phyloP scores from a whole-genome alignment of 2,329 filamentous ascomycete species.

The Stachybotrys elegans region DNA sequence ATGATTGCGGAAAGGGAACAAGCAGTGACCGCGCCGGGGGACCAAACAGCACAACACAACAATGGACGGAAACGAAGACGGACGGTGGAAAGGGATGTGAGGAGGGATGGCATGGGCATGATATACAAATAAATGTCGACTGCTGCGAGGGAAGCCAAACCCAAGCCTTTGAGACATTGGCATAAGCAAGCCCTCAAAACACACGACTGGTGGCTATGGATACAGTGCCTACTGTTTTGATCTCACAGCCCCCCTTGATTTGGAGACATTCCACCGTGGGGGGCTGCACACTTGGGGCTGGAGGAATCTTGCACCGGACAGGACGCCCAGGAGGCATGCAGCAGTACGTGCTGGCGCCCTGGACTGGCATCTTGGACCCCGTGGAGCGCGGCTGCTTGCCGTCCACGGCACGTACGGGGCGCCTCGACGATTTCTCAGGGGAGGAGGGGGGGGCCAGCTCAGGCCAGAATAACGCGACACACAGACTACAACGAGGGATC shows the following conservation, averaged over 20 bases:
- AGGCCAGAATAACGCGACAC: no score
- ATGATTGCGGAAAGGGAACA: constrained; percentile 17
- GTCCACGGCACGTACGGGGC: no score
- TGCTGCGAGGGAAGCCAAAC: background rate
- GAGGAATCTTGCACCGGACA: background rate
- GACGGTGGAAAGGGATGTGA: constrained; percentile 1
- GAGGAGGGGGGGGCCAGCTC: background rate
- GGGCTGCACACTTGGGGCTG: background rate
- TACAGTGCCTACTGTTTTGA: constrained; percentile 1
- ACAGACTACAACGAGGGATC: no score
- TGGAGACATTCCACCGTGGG: background rate
- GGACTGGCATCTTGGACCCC: background rate
- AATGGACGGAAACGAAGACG: background rate
- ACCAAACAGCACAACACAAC: background rate
- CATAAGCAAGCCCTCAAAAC: background rate
- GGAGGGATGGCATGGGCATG: constrained; percentile 1
- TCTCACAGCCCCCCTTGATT: constrained; percentile 3
- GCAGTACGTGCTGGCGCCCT: background rate
- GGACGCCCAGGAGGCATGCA: background rate
- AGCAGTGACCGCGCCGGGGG: background rate
- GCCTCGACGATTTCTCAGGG: no score
- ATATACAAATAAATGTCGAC: constrained; percentile 1
- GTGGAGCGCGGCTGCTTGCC: no score
- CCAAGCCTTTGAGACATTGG: constrained; percentile 2
- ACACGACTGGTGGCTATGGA: background rate